Evolutionary conservation across 331 rosid species (phyloP).

Genomic region (Erythrophleum ivorense): DNA sequence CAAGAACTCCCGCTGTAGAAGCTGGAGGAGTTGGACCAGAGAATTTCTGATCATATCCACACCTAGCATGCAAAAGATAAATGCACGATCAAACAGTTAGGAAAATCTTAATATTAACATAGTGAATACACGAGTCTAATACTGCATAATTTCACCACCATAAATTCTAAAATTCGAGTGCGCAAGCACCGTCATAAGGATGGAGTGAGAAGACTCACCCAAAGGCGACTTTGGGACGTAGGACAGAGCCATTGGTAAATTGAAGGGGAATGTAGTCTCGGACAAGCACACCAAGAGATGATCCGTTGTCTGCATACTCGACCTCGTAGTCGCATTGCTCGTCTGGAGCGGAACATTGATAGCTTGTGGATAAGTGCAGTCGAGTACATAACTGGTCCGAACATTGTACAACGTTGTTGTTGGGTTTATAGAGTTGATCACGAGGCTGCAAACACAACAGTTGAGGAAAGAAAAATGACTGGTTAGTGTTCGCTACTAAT

Average conservation of each 20-base stretch:
- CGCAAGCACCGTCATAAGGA: neutral
- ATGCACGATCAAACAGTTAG: conserved; percentile 16
- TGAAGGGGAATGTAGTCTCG: conserved; percentile 59
- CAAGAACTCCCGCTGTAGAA: conserved; percentile 86
- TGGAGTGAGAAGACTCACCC: conserved; percentile 64
- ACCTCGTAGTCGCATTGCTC: conserved; percentile 91
- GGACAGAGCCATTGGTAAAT: conserved; percentile 68
- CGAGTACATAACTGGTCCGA: conserved; percentile 65
- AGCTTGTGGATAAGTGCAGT: conserved; percentile 43
- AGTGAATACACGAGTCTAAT: neutral
- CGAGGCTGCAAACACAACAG: conserved; percentile 59
- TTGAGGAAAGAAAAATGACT: neutral
- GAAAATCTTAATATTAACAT: neutral
- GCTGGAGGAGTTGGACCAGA: conserved; percentile 60
- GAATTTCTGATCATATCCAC: conserved; percentile 85
- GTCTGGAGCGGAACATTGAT: conserved; percentile 54
- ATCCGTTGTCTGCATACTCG: conserved; percentile 85
- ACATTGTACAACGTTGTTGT: conserved; percentile 64
- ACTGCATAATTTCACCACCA: conserved; percentile 21
- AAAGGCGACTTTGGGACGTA: conserved; percentile 66
- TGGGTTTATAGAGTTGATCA: conserved; percentile 70
- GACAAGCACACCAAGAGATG: conserved; percentile 85
- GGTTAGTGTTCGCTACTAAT: neutral
- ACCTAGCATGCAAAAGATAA: conserved; percentile 55
- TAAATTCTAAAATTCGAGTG: no score